These are phyloP conservation scores for Volutella citrinella DNA, from an alignment of 2,329 filamentous ascomycete species.

Conservation along the genomic window DNA sequence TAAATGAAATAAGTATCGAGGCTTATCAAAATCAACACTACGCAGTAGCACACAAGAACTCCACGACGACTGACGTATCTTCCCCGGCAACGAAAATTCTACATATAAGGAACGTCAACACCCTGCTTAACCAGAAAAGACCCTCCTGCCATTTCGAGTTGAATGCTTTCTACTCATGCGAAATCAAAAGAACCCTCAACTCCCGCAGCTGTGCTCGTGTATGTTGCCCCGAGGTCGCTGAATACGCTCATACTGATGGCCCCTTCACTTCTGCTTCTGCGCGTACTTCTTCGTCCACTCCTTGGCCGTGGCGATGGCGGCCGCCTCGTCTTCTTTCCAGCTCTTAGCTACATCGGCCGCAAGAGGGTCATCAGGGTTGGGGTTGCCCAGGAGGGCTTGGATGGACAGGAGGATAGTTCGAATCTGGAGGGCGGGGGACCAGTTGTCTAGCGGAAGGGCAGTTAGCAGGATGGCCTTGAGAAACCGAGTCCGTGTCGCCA, in stretches of 20 bases:
- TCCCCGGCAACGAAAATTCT: slow-evolving; percentile 9
- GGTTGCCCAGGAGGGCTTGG: slow-evolving; percentile 90
- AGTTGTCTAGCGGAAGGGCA: slow-evolving; percentile 92
- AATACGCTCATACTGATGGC: slow-evolving; percentile 6
- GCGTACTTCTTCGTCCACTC: slow-evolving; percentile 91
- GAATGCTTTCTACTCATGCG: slow-evolving; percentile 7
- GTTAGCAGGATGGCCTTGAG: no score
- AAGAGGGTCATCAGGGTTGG: slow-evolving; percentile 97
- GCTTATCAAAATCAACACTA: slow-evolving; percentile 9
- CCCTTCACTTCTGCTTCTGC: slow-evolving; percentile 29
- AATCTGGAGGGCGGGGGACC: slow-evolving; percentile 97
- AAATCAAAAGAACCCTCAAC: slow-evolving; percentile 10
- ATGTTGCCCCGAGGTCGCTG: slow-evolving; percentile 8
- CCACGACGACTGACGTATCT: slow-evolving; percentile 12
- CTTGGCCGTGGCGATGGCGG: slow-evolving; percentile 85
- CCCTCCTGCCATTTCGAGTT: slow-evolving; percentile 9
- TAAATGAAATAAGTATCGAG: no score
- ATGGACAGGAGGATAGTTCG: slow-evolving; percentile 98
- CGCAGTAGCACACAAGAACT: slow-evolving; percentile 10
- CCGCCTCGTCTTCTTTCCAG: slow-evolving; percentile 95
- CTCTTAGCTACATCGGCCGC: slow-evolving; percentile 96
- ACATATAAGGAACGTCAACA: slow-evolving; percentile 16
- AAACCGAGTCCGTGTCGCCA: no score
- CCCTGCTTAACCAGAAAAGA: slow-evolving; percentile 13
- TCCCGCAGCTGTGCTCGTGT: slow-evolving; percentile 9